These are phyloP conservation scores for Graphium sp. DNA, from an alignment of 2,329 filamentous ascomycete species.

Conservation along the genomic window DNA sequence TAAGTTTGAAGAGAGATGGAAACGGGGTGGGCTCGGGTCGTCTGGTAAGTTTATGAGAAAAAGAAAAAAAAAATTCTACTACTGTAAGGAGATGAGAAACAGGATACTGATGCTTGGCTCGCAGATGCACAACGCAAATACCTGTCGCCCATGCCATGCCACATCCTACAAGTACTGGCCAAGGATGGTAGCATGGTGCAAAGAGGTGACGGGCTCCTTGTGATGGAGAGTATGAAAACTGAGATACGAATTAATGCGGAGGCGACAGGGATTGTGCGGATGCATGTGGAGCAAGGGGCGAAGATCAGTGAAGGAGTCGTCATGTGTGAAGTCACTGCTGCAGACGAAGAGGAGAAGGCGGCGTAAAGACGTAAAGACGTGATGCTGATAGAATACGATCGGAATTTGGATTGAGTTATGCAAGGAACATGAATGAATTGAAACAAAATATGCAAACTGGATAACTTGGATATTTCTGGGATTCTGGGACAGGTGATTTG, in stretches of 20 bases:
- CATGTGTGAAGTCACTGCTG: constrained; percentile 2
- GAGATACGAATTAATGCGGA: constrained; percentile 5
- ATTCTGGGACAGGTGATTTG: neutral
- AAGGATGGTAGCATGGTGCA: constrained; percentile 1
- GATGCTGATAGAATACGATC: neutral
- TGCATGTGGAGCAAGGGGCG: constrained; percentile 3
- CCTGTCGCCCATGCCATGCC: constrained; percentile 4
- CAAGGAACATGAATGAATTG: neutral
- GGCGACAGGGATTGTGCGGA: constrained; percentile 2
- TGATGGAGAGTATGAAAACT: constrained; percentile 5
- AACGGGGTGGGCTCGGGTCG: constrained; percentile 1
- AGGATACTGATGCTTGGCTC: no score
- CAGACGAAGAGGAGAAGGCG: neutral
- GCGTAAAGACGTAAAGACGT: neutral
- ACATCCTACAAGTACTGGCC: constrained; percentile 4
- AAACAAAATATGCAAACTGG: neutral
- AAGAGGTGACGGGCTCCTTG: constrained; percentile 3
- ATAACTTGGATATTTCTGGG: no score
- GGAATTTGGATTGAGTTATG: neutral
- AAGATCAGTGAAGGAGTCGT: constrained; percentile 4
- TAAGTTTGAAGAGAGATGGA: constrained; percentile 1
- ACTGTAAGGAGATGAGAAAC: no score
- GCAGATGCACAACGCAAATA: constrained; percentile 1
- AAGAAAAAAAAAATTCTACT: no score
- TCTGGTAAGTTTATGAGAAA: constrained; percentile 1